Evolutionary conservation across 148 eudicot genomes (phyloP).

Genomic region (Rhododendron williamsianum): DNA sequence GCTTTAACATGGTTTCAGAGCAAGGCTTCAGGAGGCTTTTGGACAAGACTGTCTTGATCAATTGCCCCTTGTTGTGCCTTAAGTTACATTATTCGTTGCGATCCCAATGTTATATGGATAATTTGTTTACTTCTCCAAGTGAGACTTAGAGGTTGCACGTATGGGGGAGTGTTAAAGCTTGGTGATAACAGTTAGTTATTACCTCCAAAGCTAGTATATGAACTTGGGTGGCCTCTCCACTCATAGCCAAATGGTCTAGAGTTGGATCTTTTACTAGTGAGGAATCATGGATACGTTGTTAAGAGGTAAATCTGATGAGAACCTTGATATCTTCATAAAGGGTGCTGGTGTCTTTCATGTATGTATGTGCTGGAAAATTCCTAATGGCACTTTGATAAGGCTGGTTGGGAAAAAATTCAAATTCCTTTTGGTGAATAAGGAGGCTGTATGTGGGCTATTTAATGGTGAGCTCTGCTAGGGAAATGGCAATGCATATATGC

Average conservation of each 20-base stretch:
- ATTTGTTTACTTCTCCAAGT: background rate
- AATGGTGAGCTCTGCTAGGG: background rate
- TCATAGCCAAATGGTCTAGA: background rate
- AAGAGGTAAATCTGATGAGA: background rate
- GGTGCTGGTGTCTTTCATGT: background rate
- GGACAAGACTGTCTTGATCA: background rate
- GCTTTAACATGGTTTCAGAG: background rate
- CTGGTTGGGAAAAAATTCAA: background rate
- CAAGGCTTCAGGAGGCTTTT: background rate
- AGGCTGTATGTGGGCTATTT: background rate
- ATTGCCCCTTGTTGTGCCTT: background rate
- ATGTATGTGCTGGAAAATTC: background rate
- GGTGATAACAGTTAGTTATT: background rate
- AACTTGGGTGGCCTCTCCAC: background rate
- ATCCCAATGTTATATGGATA: background rate
- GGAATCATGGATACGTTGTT: background rate
- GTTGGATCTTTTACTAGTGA: background rate
- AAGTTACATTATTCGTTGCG: background rate
- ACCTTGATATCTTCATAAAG: background rate
- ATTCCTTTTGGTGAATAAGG: background rate
- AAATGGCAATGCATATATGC: background rate
- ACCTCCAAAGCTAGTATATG: background rate
- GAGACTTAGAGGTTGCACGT: background rate
- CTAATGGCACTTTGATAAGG: background rate
- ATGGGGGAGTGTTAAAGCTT: background rate